Evolutionary conservation across 805 yeast species (phyloP), one percentile per base, ranked within the genome.

Genomic region (Kodamaea neixiangensis): DNA sequence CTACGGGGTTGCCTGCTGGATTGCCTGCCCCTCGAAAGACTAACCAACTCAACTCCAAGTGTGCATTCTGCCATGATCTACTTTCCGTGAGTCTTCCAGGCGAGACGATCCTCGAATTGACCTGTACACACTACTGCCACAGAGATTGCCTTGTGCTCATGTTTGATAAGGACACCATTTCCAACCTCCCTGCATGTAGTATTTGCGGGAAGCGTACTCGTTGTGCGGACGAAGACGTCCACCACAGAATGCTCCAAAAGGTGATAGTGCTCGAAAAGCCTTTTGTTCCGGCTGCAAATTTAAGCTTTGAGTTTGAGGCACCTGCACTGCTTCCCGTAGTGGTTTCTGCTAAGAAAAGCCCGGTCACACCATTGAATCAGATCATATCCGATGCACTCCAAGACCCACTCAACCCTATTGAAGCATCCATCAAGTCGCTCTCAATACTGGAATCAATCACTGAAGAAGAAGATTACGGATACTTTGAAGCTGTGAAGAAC

Each of bases 51-150:
- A 40, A 22, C 34, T 20, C 50, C 22, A 48, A 39, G 43, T 62
- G 66, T 49, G 56, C 60, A 17, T 56, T 61, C 29, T 62, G 66
- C 43, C 48, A 54, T 13, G 63, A 59, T 7, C 48, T 46, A 3
- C 44, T 61, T 25, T 44, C 57, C 13, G 39, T 49, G 5, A 46
- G 39, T 2, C 51, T 59, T 22, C 55, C 60, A 2, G 62, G 62
- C 5, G 66, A 62, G 22, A 17, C 41, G 3, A 29, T 53, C 5
- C 25, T 60, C 7, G 61, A 58, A 40, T 53, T 67, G 39, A 48
- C 56, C 7, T 67, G 71, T 44, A 50, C 54, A 35, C 67, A 67
- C 49, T 47, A 48, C n/a, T 61, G 66, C 40, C 71, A 67, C 46
- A 53, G 58, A 37, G 62, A 60, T 21, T 67, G 71, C 48, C 54